phyloP scores from a whole-genome alignment of 805 yeast species.

The Sungouiozyma ichnusensis region DNA sequence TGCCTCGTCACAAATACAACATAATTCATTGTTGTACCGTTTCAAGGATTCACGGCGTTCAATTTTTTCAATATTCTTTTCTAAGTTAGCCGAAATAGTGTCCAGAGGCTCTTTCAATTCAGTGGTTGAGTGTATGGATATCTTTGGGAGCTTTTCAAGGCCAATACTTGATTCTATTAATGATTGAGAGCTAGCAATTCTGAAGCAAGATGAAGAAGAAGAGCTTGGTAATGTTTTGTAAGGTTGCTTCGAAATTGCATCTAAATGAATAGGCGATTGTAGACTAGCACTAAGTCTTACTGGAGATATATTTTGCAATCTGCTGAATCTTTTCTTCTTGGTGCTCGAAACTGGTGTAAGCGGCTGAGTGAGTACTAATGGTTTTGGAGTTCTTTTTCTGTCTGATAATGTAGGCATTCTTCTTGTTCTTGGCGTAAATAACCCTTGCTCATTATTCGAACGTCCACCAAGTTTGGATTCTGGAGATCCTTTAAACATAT shows the following conservation, averaged over 20 bases:
- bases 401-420: constrained; percentile 6
- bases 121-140: not conserved
- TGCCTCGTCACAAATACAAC: constrained; percentile 38
- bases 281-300: not conserved
- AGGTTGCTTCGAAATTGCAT: not conserved
- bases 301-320: not conserved
- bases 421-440: constrained; percentile 4
- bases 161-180: not conserved
- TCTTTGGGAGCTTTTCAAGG: too few relatives aligned
- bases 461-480: constrained; percentile 3
- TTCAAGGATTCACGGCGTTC: not conserved
- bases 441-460: constrained; percentile 2
- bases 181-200: not conserved
- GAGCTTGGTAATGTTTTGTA: not conserved
- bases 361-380: constrained; percentile 13
- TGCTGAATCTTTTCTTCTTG: constrained; percentile 1
- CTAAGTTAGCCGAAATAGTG: not conserved
- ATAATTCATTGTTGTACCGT: constrained; percentile 12
- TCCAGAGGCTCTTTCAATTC: not conserved
- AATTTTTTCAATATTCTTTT: constrained; percentile 2
- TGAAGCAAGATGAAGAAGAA: not conserved
- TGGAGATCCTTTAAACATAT: constrained; percentile 15
- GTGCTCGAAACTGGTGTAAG: constrained; percentile 21
- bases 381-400: constrained; percentile 15
- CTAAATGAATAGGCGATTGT: constrained; percentile 7